These are phyloP conservation scores for Paracorniculantispora psalliotae DNA, from an alignment of 2,329 filamentous ascomycete genomes.

Conservation along the genomic window DNA sequence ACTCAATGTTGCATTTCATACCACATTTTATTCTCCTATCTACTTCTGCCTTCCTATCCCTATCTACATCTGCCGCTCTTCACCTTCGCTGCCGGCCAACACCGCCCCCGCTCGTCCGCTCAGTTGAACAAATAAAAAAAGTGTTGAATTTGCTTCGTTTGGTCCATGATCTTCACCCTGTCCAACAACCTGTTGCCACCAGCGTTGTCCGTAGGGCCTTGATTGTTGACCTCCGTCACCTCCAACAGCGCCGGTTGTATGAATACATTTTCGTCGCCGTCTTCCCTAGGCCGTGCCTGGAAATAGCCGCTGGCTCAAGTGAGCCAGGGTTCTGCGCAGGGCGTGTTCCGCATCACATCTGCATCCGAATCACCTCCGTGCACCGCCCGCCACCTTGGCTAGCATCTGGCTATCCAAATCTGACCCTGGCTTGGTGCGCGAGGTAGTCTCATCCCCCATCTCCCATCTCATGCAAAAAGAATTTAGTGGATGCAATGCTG, in stretches of 20 bases:
- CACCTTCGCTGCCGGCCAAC: background rate
- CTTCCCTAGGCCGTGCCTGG: background rate
- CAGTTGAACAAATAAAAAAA: conserved; percentile 1
- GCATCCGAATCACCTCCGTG: background rate
- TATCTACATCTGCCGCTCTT: conserved; percentile 4
- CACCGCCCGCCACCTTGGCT: conserved; percentile 1
- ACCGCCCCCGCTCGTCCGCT: background rate
- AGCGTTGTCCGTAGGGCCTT: background rate
- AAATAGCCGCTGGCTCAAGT: too few species aligned
- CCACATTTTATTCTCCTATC: conserved; percentile 1
- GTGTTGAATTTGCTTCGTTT: background rate
- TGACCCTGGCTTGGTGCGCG: background rate
- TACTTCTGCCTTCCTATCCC: background rate
- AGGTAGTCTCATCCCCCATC: background rate
- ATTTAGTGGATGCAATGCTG: conserved; percentile 9
- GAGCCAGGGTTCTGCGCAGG: too few species aligned
- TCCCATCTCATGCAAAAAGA: conserved; percentile 8
- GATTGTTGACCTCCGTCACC: background rate
- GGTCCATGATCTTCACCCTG: conserved; percentile 4
- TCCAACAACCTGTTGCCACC: conserved; percentile 3
- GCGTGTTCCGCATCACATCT: background rate
- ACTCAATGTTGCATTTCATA: background rate
- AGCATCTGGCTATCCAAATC: conserved; percentile 9
- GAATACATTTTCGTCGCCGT: background rate
- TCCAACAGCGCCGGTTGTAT: conserved; percentile 3